phyloP scores from a whole-genome alignment of 352 stramenopile genomes.

The Globisporangium nunn region DNA sequence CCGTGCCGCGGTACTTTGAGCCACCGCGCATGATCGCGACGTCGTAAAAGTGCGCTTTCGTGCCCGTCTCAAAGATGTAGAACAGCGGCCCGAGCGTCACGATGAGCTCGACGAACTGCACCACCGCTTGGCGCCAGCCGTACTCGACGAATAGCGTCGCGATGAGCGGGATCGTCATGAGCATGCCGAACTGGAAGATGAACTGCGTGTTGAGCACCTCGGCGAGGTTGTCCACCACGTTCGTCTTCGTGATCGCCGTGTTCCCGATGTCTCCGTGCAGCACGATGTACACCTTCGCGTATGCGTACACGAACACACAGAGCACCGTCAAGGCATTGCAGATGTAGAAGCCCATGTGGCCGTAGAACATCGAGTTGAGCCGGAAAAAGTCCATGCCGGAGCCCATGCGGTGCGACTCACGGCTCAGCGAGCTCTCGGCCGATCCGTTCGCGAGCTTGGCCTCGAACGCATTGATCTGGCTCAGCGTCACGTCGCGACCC shows the following conservation, averaged over 20 bases:
- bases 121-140: conserved; percentile 71
- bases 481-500: conserved; percentile 81
- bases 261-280: conserved; percentile 67
- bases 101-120: conserved; percentile 77
- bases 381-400: conserved; percentile 85
- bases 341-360: conserved; percentile 87
- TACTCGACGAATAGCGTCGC: conserved; percentile 80
- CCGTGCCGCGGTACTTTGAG: conserved; percentile 81
- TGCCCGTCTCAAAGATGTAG: conserved; percentile 86
- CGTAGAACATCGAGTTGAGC: conserved; percentile 87
- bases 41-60: conserved; percentile 83
- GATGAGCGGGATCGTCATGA: conserved; percentile 83
- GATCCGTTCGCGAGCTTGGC: conserved; percentile 80
- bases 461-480: conserved; percentile 85
- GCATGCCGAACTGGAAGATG: conserved; percentile 87
- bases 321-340: conserved; percentile 76
- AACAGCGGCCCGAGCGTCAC: conserved; percentile 80
- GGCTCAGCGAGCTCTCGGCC: conserved; percentile 73
- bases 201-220: conserved; percentile 82
- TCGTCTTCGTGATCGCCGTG: conserved; percentile 71
- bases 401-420: conserved; percentile 78
- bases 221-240: conserved; percentile 60
- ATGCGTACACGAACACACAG: conserved; percentile 77
- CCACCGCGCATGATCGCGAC: conserved; percentile 81
- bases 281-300: conserved; percentile 84